phyloP scores from a whole-genome alignment of 352 stramenopile species.

The Pythium phragmiticola region DNA sequence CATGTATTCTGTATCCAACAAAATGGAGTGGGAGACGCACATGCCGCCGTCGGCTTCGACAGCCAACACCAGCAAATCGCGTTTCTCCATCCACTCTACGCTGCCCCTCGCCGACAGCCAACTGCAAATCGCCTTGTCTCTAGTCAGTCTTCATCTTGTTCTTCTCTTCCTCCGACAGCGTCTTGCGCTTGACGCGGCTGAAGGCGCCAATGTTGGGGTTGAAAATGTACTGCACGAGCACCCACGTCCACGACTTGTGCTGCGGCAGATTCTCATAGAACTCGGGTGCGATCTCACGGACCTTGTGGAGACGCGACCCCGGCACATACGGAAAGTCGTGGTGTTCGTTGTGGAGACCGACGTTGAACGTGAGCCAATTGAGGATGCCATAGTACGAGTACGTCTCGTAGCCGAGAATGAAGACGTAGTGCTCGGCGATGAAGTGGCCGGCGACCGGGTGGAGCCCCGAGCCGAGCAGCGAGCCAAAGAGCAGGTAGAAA shows the following conservation, averaged over 20 bases:
- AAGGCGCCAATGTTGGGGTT: constrained; percentile 92
- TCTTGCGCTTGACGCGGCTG: constrained; percentile 89
- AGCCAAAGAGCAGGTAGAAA: constrained; percentile 92
- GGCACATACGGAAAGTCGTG: constrained; percentile 96
- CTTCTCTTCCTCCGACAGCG: constrained; percentile 48
- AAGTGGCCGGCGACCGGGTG: constrained; percentile 97
- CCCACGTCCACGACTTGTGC: constrained; percentile 92
- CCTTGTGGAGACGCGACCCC: constrained; percentile 87
- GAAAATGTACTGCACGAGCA: constrained; percentile 94
- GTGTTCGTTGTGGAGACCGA: constrained; percentile 98
- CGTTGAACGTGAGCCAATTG: constrained; percentile 97
- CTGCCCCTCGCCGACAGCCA: neutral
- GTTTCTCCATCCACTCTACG: too few relatives aligned
- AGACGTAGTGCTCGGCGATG: constrained; percentile 97
- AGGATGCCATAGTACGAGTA: constrained; percentile 98
- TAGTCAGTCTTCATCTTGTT: constrained; percentile 80
- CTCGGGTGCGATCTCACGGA: constrained; percentile 90
- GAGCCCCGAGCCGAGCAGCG: constrained; percentile 90
- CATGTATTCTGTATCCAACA: too few relatives aligned
- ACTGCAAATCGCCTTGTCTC: neutral
- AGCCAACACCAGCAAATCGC: neutral
- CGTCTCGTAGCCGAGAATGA: constrained; percentile 94
- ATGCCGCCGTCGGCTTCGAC: too few relatives aligned
- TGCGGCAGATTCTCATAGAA: constrained; percentile 95
- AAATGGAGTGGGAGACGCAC: too few relatives aligned